These are phyloP conservation scores for Neophaeococcomyces mojaviensis DNA, from an alignment of 2,329 filamentous ascomycete genomes.

Conservation along the genomic window DNA sequence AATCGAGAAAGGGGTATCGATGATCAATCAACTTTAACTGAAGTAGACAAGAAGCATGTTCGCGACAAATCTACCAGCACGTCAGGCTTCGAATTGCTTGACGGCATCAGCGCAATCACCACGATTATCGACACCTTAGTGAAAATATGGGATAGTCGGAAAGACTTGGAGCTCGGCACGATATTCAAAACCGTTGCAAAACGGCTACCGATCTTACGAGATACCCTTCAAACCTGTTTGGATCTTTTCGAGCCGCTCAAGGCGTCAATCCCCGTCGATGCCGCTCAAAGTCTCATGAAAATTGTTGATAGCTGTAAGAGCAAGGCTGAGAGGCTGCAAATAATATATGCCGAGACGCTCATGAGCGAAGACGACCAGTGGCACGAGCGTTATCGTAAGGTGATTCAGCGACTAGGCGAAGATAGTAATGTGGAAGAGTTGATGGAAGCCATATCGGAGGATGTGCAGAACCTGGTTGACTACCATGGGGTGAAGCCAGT, in stretches of 20 bases:
- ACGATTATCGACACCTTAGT: constrained; percentile 10
- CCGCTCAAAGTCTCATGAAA: constrained; percentile 1
- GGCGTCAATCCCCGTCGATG: constrained; percentile 4
- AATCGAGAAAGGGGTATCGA: no score
- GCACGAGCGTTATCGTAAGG: constrained; percentile 10
- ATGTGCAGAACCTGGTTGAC: constrained; percentile 6
- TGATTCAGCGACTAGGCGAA: constrained; percentile 8
- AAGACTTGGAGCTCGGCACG: constrained; percentile 8
- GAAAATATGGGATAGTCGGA: constrained; percentile 7
- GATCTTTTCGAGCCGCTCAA: constrained; percentile 8
- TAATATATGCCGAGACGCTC: constrained; percentile 10
- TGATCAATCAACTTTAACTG: no score
- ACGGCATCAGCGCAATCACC: constrained; percentile 7
- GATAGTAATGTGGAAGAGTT: constrained; percentile 13
- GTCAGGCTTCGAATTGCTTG: constrained; percentile 11
- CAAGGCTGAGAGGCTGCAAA: constrained; percentile 4
- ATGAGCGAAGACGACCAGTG: constrained; percentile 9
- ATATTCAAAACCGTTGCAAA: constrained; percentile 7
- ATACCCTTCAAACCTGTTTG: constrained; percentile 10
- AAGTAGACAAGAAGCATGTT: no score
- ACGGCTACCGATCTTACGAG: constrained; percentile 8
- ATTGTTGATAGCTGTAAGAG: constrained; percentile 5
- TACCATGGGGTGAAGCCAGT: constrained; percentile 11
- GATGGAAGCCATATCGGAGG: constrained; percentile 11
- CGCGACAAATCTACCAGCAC: no score